Conservation (phyloP, 352 stramenopile species). For the Phytophthora sp. region DNA sequence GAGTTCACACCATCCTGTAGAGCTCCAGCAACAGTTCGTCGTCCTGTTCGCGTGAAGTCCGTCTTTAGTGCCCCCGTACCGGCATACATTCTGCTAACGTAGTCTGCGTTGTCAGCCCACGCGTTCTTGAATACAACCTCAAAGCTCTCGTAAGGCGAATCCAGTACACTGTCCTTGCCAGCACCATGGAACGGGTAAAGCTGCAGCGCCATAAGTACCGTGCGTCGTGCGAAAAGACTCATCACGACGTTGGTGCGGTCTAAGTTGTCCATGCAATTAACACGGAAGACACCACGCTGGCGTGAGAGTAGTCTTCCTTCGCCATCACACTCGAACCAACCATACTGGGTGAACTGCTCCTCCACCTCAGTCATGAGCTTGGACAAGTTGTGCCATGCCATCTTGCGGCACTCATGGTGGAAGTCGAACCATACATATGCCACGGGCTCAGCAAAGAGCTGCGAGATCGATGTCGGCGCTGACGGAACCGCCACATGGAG, state of each 20-base stretch:
- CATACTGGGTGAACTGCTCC: slow-evolving; percentile 79
- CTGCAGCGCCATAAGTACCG: slow-evolving; percentile 79
- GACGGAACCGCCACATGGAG: slow-evolving; percentile 38
- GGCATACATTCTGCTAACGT: slow-evolving; percentile 93
- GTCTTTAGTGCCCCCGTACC: slow-evolving; percentile 96
- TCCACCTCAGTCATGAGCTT: slow-evolving; percentile 91
- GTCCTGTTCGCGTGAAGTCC: slow-evolving; percentile 95
- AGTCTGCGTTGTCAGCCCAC: slow-evolving; percentile 97
- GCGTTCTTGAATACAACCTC: slow-evolving; percentile 86
- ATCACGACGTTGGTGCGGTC: slow-evolving; percentile 92
- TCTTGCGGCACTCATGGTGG: slow-evolving; percentile 95
- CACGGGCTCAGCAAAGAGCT: slow-evolving; percentile 66
- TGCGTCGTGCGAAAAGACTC: slow-evolving; percentile 89
- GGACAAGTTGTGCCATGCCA: slow-evolving; percentile 92
- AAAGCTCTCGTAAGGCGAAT: slow-evolving; percentile 71
- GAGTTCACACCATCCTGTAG: slow-evolving; percentile 96
- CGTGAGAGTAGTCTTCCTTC: slow-evolving; percentile 56
- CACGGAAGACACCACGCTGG: slow-evolving; percentile 94
- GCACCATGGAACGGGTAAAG: slow-evolving; percentile 57
- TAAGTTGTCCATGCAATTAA: slow-evolving; percentile 99
- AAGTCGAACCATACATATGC: slow-evolving; percentile 97
- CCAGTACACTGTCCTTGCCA: slow-evolving; percentile 59
- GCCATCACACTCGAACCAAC: slow-evolving; percentile 50
- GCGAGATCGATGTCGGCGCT: slow-evolving; percentile 57
- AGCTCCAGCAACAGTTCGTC: slow-evolving; percentile 91